Evolutionary conservation across 1,284 basidiomycete genomes (phyloP), one percentile per base, ranked within the genome.

Genomic region (Amylostereum areolatum): DNA sequence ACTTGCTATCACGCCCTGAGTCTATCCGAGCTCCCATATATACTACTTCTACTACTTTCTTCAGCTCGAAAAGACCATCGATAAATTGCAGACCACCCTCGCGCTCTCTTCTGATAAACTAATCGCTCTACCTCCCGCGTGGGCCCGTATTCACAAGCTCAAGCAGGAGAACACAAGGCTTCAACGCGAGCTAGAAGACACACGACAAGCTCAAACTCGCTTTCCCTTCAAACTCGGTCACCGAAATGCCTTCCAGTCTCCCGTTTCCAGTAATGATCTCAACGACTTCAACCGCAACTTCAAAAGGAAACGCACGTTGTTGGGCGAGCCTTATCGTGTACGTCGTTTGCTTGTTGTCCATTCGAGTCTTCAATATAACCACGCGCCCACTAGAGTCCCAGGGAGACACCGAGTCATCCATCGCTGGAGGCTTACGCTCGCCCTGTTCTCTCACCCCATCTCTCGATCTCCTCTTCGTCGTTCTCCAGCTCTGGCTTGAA

Each of bases 51-150:
- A 43, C n/a, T 43, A 43, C n/a, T 24, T 43, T 45, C 18, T 34
- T 6, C 60, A 90, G 88, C 75, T 90, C 54, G 88, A 91, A 59
- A 80, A 85, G 62, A 89, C 85, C 0, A 87, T 91, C 35, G 83
- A 83, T 1, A 88, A 87, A 60, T 75, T 90, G 4, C 88, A 90
- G 61, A 79, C 80, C 0, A 79, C 82, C 0, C 72, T 89, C 34
- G 81, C 81, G 0, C 77, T 82, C 54, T 73, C 83, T 5, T 77
- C 81, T 28, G 85, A 89, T 57, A 81, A 88, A 55, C 77, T 86
- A 27, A 74, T 78, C 6, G 78, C 80, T 2, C 70, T 87, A 1
- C 84, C 85, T 0, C 82, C 85, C 0, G 83, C 85, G 0, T 70
- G 83, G 10, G 65, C 80, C 57, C 81, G 84, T 57, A 83, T 89